phyloP scores from a whole-genome alignment of 768 basidiomycete genomes.

The Lanmaoa pseudosensibilis region DNA sequence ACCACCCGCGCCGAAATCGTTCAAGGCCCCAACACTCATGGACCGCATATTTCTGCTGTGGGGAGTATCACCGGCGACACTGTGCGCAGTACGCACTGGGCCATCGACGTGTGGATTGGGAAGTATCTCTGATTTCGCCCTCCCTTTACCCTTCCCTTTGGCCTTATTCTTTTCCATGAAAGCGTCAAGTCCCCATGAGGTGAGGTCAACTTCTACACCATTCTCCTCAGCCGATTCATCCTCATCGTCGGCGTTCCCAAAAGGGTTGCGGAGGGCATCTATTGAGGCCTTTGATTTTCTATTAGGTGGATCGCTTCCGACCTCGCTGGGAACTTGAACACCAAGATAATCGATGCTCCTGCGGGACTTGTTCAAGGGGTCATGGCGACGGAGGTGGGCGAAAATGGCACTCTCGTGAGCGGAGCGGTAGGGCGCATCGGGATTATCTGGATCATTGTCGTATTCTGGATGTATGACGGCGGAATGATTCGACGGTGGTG shows the following conservation, averaged over 20 bases:
- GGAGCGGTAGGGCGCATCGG: conserved; percentile 55
- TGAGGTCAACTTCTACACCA: conserved; percentile 72
- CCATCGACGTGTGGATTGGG: conserved; percentile 45
- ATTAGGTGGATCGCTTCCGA: conserved; percentile 49
- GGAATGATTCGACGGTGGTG: not conserved
- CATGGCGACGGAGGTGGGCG: conserved; percentile 64
- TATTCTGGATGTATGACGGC: conserved; percentile 56
- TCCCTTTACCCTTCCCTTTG: conserved; percentile 40
- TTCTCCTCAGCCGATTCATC: conserved; percentile 50
- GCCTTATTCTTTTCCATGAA: conserved; percentile 71
- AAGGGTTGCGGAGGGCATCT: conserved; percentile 71
- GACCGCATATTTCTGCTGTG: conserved; percentile 53
- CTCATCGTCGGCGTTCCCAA: conserved; percentile 60
- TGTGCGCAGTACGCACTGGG: conserved; percentile 42
- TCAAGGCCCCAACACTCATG: conserved; percentile 65
- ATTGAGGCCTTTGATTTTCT: conserved; percentile 57
- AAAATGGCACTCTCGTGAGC: conserved; percentile 88
- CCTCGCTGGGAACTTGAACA: conserved; percentile 64
- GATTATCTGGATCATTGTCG: conserved; percentile 81
- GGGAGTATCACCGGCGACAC: conserved; percentile 42
- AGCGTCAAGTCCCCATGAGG: conserved; percentile 81
- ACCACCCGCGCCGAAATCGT: conserved; percentile 49
- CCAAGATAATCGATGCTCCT: conserved; percentile 66
- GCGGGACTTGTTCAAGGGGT: conserved; percentile 49
- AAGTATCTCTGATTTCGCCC: conserved; percentile 37